A percentile compares a stretch with the other conserved stretches of the same genome.
Evolutionary conservation across 257 asterid species (phyloP).

Genomic region (Solanum boliviense): DNA sequence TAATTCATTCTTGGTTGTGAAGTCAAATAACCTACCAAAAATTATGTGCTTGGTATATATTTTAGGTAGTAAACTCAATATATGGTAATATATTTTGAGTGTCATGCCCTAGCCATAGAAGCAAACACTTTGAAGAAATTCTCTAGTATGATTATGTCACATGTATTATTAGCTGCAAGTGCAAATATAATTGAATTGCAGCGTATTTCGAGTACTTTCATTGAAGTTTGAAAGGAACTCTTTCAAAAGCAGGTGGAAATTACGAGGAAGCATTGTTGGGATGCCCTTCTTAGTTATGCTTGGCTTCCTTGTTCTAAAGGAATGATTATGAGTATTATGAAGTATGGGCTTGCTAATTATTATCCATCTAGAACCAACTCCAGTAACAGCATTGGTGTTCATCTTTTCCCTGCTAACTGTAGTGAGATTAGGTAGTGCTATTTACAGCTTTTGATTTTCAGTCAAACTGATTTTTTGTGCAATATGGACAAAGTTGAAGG

Average conservation of each 20-base stretch:
- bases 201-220: slow-evolving; percentile 22
- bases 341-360: slow-evolving; percentile 51
- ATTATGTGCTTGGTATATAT: neutral
- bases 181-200: slow-evolving; percentile 36
- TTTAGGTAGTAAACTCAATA: neutral
- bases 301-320: slow-evolving; percentile 74
- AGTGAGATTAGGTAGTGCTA: slow-evolving; percentile 53
- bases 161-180: neutral
- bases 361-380: slow-evolving; percentile 23
- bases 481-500: neutral
- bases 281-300: slow-evolving; percentile 56
- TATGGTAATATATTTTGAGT: neutral
- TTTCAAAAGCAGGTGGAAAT: slow-evolving; percentile 67
- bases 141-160: neutral
- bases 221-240: slow-evolving; percentile 49
- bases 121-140: neutral
- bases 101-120: neutral
- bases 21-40: neutral
- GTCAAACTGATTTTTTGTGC: neutral
- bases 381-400: slow-evolving; percentile 40
- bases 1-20: neutral
- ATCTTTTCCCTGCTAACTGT: slow-evolving; percentile 62
- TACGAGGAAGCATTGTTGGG: slow-evolving; percentile 48
- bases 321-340: slow-evolving; percentile 28
- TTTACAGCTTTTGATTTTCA: neutral